These are phyloP conservation scores for Nicotiana obtusifolia DNA, from an alignment of 257 asterid genomes.

Conservation along the genomic window DNA sequence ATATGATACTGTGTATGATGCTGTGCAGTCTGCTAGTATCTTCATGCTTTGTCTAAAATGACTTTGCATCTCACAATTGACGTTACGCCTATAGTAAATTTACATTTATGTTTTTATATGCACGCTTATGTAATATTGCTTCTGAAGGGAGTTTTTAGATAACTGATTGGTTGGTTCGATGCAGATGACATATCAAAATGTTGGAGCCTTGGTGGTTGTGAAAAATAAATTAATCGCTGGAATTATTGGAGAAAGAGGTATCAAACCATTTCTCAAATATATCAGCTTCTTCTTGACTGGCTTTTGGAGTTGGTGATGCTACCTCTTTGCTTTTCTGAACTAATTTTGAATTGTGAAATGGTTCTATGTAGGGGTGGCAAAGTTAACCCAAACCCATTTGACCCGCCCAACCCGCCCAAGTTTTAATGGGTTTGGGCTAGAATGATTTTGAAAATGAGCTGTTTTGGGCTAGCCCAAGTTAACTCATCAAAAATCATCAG, in stretches of 20 bases:
- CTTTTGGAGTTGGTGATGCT: not conserved
- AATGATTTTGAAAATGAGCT: no score
- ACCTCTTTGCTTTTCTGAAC: no score
- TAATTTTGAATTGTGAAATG: no score
- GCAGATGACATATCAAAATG: slow-evolving; percentile 92
- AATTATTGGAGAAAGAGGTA: slow-evolving; percentile 53
- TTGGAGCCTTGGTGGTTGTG: slow-evolving; percentile 92
- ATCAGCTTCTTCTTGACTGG: not conserved
- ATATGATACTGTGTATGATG: slow-evolving; percentile 74
- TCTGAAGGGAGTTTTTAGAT: not conserved
- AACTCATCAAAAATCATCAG: no score
- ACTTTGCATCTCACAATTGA: not conserved
- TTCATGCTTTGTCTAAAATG: not conserved
- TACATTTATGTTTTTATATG: not conserved
- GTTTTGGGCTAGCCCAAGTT: no score
- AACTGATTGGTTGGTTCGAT: not conserved
- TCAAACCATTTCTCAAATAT: not conserved
- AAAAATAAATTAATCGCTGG: slow-evolving; percentile 49
- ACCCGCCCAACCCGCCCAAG: no score
- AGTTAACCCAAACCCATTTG: no score
- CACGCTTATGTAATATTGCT: not conserved
- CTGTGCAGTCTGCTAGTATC: slow-evolving; percentile 70
- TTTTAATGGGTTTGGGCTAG: no score
- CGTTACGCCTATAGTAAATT: not conserved
- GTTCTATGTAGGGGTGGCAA: no score